Evolutionary conservation across 345 rosid species (phyloP), one percentile per base, ranked within the genome.

Genomic region (Turritis glabra): DNA sequence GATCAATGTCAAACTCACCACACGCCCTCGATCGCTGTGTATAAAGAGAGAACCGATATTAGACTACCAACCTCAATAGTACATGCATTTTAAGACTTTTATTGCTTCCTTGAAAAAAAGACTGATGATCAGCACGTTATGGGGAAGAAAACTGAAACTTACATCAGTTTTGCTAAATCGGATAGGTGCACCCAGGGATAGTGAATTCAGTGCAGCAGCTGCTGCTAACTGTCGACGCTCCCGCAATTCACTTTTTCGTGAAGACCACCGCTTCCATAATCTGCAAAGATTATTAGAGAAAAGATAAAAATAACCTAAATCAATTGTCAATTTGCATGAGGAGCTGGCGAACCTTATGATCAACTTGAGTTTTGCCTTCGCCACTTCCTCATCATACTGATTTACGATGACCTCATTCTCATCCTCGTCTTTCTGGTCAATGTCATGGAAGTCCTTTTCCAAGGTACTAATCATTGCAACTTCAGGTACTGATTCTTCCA

Each of bases 351-450:
- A 95, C 99, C 98, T 90, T 74, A 89, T 74, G 71, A 90, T 89
- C 87, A 90, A 80, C 85, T 85, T 92, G 73, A 92, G 89, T 80
- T 89, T 90, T 80, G 98, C 96, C 65, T 75, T 78, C 1, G 88
- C 83, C 82, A 86, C 85, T 84, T 85, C 92, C 79, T 88, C 87
- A 47, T 82, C 81, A 60, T 78, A 79, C 59, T 76, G 67, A 48
- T 76, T 51, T 56, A 67, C 75, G 72, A 77, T 63, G 51, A 63
- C 79, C 66, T 61, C 79, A 68, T 66, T 78, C 67, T 75, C 79
- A 71, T 69, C 79, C 72, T 83, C 82, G 4, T 67, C 71, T 71
- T 76, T 85, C 77, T 72, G 79, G 55, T 59, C 64, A 62, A 54
- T 64, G 79, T 77, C 82, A 67, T 22, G 18, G 64, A 73, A 76